Conservation (phyloP, 2,329 filamentous ascomycete species). For the Cyclaneusma minus region DNA sequence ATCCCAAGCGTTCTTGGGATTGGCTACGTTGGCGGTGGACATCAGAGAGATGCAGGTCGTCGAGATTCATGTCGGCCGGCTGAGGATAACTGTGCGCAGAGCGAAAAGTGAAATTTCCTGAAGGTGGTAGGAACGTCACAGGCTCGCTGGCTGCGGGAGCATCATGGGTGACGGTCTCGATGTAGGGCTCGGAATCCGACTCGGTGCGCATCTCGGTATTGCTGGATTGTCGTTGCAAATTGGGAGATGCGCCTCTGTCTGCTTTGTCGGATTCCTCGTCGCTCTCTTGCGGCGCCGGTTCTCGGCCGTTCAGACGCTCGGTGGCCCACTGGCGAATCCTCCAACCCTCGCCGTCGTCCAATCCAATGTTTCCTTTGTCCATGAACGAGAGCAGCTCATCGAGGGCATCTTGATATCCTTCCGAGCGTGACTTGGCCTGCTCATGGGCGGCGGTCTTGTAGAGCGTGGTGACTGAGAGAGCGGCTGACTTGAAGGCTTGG, state of each 20-base stretch:
- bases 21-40: conserved; percentile 16
- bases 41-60: conserved; percentile 44
- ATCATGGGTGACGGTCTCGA: conserved; percentile 4
- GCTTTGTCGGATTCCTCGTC: conserved; percentile 54
- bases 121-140: conserved; percentile 31
- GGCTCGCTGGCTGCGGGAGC: conserved; percentile 5
- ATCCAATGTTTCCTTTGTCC: conserved; percentile 64
- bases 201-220: conserved; percentile 25
- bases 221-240: conserved; percentile 32
- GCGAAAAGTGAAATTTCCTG: conserved; percentile 55
- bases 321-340: conserved; percentile 48
- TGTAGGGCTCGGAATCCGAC: conserved; percentile 17
- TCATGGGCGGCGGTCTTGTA: conserved; percentile 82
- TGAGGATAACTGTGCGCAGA: conserved; percentile 43
- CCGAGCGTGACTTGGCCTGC: conserved; percentile 56
- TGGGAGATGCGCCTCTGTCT: conserved; percentile 42
- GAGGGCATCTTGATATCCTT: conserved; percentile 87
- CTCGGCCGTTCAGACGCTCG: conserved; percentile 51
- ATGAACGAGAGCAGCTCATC: conserved; percentile 79
- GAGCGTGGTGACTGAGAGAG: conserved; percentile 85
- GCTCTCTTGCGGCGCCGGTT: conserved; percentile 41
- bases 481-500: conserved; percentile 81
- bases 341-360: conserved; percentile 64
- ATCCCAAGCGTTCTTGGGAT: too few species aligned
- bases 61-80: conserved; percentile 41